A percentile compares a stretch with the other conserved stretches of the same genome.
Conservation (phyloP, 2,329 filamentous ascomycete species). For the Cladosporium sp. region DNA sequence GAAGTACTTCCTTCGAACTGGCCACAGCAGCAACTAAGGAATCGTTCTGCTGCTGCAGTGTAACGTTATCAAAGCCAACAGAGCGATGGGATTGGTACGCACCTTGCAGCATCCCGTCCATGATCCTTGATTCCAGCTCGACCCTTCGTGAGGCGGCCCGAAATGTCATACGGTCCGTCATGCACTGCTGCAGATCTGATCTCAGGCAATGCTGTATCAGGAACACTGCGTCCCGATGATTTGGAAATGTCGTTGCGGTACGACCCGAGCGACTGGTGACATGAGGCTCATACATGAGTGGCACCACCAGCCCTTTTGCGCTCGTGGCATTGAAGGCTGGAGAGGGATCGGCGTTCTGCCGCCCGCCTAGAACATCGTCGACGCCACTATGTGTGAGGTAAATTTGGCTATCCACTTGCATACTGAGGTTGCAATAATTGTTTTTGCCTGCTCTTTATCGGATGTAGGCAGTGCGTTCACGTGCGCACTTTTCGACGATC, state of each 20-base stretch:
- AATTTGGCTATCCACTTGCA: neutral
- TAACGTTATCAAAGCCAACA: neutral
- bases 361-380: neutral
- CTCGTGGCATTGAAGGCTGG: constrained; percentile 9
- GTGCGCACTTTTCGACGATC: neutral
- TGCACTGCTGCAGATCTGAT: neutral
- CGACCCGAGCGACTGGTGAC: neutral
- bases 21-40: neutral
- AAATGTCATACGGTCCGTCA: neutral
- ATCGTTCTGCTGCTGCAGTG: neutral
- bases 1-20: neutral
- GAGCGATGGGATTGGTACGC: neutral
- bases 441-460: neutral
- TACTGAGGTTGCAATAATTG: neutral
- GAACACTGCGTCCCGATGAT: constrained; percentile 3
- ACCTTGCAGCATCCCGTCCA: neutral
- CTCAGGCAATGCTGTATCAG: neutral
- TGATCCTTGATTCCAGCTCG: neutral
- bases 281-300: constrained; percentile 1
- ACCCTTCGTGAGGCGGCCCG: neutral
- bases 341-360: neutral
- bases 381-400: constrained; percentile 1
- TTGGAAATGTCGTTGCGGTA: constrained; percentile 5
- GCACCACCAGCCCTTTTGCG: neutral
- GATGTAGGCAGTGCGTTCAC: neutral